Evolutionary conservation across 768 basidiomycete species (phyloP), one percentile per base, ranked within the genome.

Genomic region (Gymnopilus junonius): DNA sequence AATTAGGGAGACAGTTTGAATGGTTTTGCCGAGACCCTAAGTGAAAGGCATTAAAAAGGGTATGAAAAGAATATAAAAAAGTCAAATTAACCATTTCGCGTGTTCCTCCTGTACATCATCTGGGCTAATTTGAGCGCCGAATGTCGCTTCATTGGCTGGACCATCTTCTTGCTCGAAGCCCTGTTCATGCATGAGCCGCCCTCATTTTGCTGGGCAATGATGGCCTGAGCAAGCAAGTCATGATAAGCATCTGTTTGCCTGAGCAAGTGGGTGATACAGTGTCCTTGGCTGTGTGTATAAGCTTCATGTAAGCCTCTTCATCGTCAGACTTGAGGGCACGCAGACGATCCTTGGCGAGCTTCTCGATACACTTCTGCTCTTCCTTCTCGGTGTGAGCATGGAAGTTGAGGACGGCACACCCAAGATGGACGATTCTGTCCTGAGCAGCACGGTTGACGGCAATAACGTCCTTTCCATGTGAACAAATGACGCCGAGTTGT

Each of bases 261-360:
- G 60, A 99, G 82, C 27, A 99, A 82, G 77, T 99, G 97, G 0
- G 96, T 97, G 77, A 99, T 98, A 77, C 97, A 10, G 97, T 98
- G 71, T 99, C 97, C 76, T 99, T 99, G 61, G 97, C 97, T 17
- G 96, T 97, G 75, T 99, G 97, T 70, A 99, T 94, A 71, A 99
- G 91, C 74, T 95, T 95, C 87, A 98, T 91, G 77, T 99, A 99
- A n/a, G 94, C 96, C 77, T 98, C 97, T 81, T 99, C 97, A 80
- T 99, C 97, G 73, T 99, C 96, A 29, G 92, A 92, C 79, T 97
- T 95, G 68, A 99, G 88, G 8, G 97, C 97, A 80, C 93, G 95
- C 66, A 99, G 80, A 93, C 96, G 95, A 76, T 99, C 97, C 81
- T 99, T 99, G 48, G 92, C 89, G 46, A 99, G 88, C 59, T 95